Percentiles rank a stretch among this genome's conserved stretches.
phyloP scores from a whole-genome alignment of 495 filamentous ascomycete genomes.

The Daldinia caldariorum region DNA sequence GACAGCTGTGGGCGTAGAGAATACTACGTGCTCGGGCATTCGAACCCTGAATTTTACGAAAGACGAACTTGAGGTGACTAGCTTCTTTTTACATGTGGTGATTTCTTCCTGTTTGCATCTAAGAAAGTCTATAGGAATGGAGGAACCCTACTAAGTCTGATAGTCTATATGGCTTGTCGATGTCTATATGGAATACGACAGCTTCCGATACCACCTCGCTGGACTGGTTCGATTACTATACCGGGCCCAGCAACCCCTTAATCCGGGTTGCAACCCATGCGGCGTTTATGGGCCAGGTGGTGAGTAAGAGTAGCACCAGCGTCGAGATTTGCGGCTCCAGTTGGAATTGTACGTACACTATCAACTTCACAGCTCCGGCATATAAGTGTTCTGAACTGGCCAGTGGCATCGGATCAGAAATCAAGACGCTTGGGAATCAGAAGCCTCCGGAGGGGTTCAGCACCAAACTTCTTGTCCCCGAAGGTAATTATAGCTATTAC shows the following conservation, averaged over 20 bases:
- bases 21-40: slow-evolving; percentile 43
- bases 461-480: slow-evolving; percentile 48
- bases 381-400: slow-evolving; percentile 53
- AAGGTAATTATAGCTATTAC: slow-evolving; percentile 50
- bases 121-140: slow-evolving; percentile 43
- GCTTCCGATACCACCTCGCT: slow-evolving; percentile 13
- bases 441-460: slow-evolving; percentile 38
- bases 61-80: slow-evolving; percentile 46
- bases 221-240: slow-evolving; percentile 54
- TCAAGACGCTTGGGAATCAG: slow-evolving; percentile 44
- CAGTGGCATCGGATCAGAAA: slow-evolving; percentile 45
- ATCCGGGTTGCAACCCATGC: slow-evolving; percentile 43
- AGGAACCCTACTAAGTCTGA: slow-evolving; percentile 44
- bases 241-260: slow-evolving; percentile 41
- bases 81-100: neutral
- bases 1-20: slow-evolving; percentile 17
- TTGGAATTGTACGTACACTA: slow-evolving; percentile 51
- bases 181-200: slow-evolving; percentile 51
- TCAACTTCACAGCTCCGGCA: slow-evolving; percentile 45
- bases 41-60: slow-evolving; percentile 51
- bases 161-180: slow-evolving; percentile 43
- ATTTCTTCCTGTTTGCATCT: neutral
- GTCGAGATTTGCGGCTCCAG: slow-evolving; percentile 50
- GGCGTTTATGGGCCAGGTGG: slow-evolving; percentile 46
- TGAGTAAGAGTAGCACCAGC: slow-evolving; percentile 40